phyloP scores from a whole-genome alignment of 2,329 filamentous ascomycete species.

The Leptodontidium sp. region DNA sequence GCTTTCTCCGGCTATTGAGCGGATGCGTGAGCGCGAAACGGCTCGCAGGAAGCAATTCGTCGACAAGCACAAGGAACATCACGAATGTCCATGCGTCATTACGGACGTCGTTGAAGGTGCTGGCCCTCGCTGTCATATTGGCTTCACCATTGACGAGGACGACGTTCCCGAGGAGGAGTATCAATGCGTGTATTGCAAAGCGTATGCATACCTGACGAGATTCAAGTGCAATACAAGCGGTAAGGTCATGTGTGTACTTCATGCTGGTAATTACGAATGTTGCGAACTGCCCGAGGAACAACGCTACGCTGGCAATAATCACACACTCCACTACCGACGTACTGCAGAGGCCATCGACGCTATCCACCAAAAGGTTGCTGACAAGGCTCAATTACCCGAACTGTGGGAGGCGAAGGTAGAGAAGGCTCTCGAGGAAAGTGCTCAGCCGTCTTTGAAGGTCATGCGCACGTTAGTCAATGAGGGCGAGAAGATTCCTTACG shows the following conservation, averaged over 20 bases:
- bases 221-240: constrained; percentile 85
- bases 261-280: constrained; percentile 83
- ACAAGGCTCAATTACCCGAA: constrained; percentile 87
- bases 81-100: constrained; percentile 44
- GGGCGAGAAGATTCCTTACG: constrained; percentile 95
- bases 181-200: constrained; percentile 90
- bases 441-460: constrained; percentile 84
- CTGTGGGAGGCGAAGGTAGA: constrained; percentile 91
- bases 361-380: constrained; percentile 78
- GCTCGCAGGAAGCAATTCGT: constrained; percentile 73
- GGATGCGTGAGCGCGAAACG: constrained; percentile 78
- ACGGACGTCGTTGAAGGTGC: constrained; percentile 43
- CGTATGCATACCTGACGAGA: constrained; percentile 88
- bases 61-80: constrained; percentile 66
- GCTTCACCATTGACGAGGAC: constrained; percentile 71
- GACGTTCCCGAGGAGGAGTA: constrained; percentile 91
- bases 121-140: constrained; percentile 62
- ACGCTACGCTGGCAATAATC: constrained; percentile 73
- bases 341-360: constrained; percentile 73
- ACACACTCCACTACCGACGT: constrained; percentile 80
- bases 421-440: constrained; percentile 82
- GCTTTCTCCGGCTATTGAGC: constrained; percentile 86
- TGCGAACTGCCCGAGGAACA: constrained; percentile 74
- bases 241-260: constrained; percentile 82
- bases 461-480: constrained; percentile 86